phyloP scores from a whole-genome alignment of 2,329 filamentous ascomycete species.

The Penicillium concentricum region DNA sequence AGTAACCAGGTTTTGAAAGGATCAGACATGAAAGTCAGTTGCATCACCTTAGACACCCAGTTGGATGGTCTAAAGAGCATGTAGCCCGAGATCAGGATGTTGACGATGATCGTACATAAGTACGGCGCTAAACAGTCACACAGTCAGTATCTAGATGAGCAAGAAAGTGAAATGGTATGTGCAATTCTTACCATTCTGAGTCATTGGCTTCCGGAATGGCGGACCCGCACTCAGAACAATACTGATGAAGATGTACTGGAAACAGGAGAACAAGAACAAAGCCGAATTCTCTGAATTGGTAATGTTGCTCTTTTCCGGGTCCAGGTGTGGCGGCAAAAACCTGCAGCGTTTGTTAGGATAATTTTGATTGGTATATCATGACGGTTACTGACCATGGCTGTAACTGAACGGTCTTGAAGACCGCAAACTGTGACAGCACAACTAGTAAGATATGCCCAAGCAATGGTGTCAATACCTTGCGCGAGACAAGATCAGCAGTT shows the following conservation, averaged over 20 bases:
- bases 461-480: conserved; percentile 86
- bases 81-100: conserved; percentile 68
- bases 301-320: conserved; percentile 77
- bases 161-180: conserved; percentile 3
- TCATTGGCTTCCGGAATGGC: conserved; percentile 80
- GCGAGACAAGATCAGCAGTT: conserved; percentile 85
- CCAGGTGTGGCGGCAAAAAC: conserved; percentile 76
- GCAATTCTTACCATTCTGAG: conserved; percentile 67
- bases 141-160: conserved; percentile 20
- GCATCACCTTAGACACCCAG: conserved; percentile 73
- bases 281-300: conserved; percentile 92
- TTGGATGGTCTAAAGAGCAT: conserved; percentile 75
- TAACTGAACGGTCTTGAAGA: conserved; percentile 70
- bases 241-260: conserved; percentile 89
- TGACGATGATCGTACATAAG: conserved; percentile 69
- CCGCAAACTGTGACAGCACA: conserved; percentile 71
- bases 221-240: conserved; percentile 87
- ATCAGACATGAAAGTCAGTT: conserved; percentile 73
- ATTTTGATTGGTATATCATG: background rate
- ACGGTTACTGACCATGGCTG: conserved; percentile 67
- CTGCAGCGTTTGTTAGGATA: conserved; percentile 37
- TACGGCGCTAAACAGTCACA: conserved; percentile 66
- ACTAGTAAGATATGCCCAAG: conserved; percentile 85
- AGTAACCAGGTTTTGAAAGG: conserved; percentile 74
- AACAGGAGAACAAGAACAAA: conserved; percentile 86